Percentiles rank a stretch among this genome's conserved stretches.
phyloP scores from a whole-genome alignment of 108 stramenopile genomes.

The Pseudonitzschia delicatissima region DNA sequence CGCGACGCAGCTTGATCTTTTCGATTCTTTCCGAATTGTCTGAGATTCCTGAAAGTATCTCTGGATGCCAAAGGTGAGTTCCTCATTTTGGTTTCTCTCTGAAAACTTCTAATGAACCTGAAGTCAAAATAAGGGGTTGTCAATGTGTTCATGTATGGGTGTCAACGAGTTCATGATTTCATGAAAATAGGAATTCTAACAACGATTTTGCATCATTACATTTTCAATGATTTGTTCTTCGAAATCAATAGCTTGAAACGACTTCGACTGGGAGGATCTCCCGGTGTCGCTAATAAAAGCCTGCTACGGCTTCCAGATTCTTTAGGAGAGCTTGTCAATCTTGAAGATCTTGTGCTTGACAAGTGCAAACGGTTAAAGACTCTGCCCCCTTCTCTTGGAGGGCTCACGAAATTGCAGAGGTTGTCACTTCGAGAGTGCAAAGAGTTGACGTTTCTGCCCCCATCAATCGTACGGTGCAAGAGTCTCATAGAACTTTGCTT shows the following conservation, averaged over 20 bases:
- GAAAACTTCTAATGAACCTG: no score
- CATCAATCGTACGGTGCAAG: conserved; percentile 3
- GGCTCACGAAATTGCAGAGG: conserved; percentile 1
- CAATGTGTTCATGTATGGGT: no score
- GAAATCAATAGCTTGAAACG: background rate
- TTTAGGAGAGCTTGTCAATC: conserved; percentile 5
- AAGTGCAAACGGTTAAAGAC: conserved; percentile 9
- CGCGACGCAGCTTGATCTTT: conserved; percentile 1
- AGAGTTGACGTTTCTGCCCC: conserved; percentile 6
- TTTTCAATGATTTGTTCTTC: background rate
- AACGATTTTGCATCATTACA: background rate
- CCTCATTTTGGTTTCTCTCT: no score
- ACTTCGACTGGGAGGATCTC: conserved; percentile 15
- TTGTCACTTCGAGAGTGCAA: conserved; percentile 11
- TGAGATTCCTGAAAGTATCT: conserved; percentile 1
- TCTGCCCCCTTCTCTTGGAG: background rate
- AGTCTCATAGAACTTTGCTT: conserved; percentile 5
- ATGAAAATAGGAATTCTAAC: no score
- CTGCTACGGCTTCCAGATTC: conserved; percentile 20
- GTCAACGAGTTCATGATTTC: no score
- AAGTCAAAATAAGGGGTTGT: no score
- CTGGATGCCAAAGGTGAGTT: conserved; percentile 8
- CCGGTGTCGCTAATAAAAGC: conserved; percentile 19
- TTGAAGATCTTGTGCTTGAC: conserved; percentile 9
- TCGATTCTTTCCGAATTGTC: conserved; percentile 8